Evolutionary conservation across 78 protist genomes (phyloP).

Genomic region (Mantamonas sphyraenae): DNA sequence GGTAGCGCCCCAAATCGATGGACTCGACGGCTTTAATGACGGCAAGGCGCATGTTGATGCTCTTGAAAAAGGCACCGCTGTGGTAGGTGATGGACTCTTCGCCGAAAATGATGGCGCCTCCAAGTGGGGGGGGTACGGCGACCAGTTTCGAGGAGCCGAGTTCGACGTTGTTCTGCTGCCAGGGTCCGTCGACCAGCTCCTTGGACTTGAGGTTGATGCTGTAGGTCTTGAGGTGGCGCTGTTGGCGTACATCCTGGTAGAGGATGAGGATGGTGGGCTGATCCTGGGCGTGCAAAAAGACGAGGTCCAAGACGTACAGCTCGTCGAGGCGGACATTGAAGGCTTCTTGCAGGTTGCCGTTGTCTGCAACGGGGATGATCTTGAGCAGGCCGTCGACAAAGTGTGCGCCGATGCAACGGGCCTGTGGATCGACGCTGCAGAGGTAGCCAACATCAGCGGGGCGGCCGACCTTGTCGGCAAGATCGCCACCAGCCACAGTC

Average conservation of each 20-base stretch:
- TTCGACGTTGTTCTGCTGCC: conserved; percentile 48
- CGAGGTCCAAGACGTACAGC: conserved; percentile 60
- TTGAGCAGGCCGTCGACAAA: conserved; percentile 47
- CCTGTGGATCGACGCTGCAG: conserved; percentile 58
- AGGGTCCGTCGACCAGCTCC: conserved; percentile 43
- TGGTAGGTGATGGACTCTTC: conserved; percentile 64
- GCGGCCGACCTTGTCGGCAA: conserved; percentile 37
- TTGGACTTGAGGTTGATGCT: conserved; percentile 5
- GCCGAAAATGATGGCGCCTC: conserved; percentile 65
- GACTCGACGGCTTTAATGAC: background rate
- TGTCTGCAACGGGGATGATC: conserved; percentile 39
- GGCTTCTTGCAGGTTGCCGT: conserved; percentile 27
- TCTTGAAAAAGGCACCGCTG: conserved; percentile 31
- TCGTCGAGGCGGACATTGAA: conserved; percentile 60
- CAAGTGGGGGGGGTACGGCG: conserved; percentile 44
- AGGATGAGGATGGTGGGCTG: conserved; percentile 64
- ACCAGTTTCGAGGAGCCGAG: conserved; percentile 35
- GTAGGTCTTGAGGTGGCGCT: conserved; percentile 50
- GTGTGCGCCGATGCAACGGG: conserved; percentile 49
- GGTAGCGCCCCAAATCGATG: conserved; percentile 23
- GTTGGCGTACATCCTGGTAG: conserved; percentile 56
- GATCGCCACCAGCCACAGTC: conserved; percentile 57
- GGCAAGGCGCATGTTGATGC: background rate
- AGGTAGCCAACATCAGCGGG: conserved; percentile 45
- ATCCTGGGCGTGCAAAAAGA: conserved; percentile 30